Percentiles rank a stretch among this genome's conserved stretches.
Conservation (phyloP, 2,329 filamentous ascomycete genomes). For the Phyllosticta capitalensis region DNA sequence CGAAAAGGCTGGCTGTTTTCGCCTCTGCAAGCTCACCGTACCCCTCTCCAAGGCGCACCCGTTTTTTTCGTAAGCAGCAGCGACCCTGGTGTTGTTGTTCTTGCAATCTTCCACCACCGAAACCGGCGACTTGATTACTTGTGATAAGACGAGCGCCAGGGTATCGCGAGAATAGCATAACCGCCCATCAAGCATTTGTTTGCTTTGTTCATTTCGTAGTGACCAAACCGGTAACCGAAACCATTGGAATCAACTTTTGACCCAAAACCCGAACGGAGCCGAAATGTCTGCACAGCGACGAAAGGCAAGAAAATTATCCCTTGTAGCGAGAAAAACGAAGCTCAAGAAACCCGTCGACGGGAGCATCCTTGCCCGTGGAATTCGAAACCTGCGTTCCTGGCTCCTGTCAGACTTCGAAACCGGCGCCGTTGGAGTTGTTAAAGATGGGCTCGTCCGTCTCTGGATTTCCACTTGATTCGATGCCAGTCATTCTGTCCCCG, state of each 20-base stretch:
- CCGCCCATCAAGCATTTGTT: slow-evolving; percentile 6
- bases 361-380: not conserved
- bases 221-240: slow-evolving; percentile 1
- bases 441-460: slow-evolving; percentile 39
- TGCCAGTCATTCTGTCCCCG: slow-evolving; percentile 41
- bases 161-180: slow-evolving; percentile 6
- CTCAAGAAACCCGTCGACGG: not conserved
- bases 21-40: not conserved
- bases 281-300: not conserved
- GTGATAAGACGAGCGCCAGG: slow-evolving; percentile 7
- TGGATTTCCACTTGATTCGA: slow-evolving; percentile 31
- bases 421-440: slow-evolving; percentile 27
- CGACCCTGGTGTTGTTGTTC: not conserved
- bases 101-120: slow-evolving; percentile 7
- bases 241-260: slow-evolving; percentile 9
- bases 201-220: slow-evolving; percentile 4
- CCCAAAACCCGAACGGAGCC: slow-evolving; percentile 2
- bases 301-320: not conserved
- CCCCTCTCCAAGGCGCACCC: not conserved
- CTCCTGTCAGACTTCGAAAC: slow-evolving; percentile 25
- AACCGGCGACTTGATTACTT: not conserved
- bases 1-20: not conserved
- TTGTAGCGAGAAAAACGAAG: not conserved
- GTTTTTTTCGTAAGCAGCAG: not conserved
- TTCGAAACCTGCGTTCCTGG: not conserved